Evolutionary conservation across 805 yeast species (phyloP).

Genomic region (Wickerhamiella occidentalis): DNA sequence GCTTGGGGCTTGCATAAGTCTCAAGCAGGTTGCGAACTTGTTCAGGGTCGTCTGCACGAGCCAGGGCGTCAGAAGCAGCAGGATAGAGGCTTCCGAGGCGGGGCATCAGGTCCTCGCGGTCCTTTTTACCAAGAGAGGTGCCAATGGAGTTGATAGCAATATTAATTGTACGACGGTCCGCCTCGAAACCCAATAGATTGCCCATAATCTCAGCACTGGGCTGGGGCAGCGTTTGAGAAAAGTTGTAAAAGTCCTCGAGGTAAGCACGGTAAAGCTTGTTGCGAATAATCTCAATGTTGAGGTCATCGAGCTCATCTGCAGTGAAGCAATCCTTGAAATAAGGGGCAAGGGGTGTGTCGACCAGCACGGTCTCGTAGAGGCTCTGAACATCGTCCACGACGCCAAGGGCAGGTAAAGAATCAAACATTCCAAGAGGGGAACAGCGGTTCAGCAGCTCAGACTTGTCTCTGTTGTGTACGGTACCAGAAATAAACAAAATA

Average conservation of each 20-base stretch:
- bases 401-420: conserved; percentile 85
- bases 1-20: conserved; percentile 22
- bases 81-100: conserved; percentile 73
- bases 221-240: conserved; percentile 49
- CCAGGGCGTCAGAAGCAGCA: conserved; percentile 47
- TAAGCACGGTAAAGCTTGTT: conserved; percentile 88
- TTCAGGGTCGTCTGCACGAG: conserved; percentile 76
- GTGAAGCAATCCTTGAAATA: conserved; percentile 82
- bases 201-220: conserved; percentile 80
- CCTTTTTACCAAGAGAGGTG: conserved; percentile 63
- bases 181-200: conserved; percentile 72
- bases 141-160: conserved; percentile 82
- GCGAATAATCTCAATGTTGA: conserved; percentile 89
- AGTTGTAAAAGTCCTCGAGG: conserved; percentile 70
- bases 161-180: conserved; percentile 88
- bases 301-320: conserved; percentile 82
- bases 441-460: conserved; percentile 79
- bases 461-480: conserved; percentile 88
- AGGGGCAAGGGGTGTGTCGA: conserved; percentile 96
- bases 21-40: conserved; percentile 42
- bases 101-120: conserved; percentile 64
- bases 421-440: conserved; percentile 98
- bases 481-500: conserved; percentile 89
- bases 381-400: conserved; percentile 92
- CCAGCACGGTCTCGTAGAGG: conserved; percentile 80